Conservation (phyloP, 768 basidiomycete species). For the Suillus alpinus region DNA sequence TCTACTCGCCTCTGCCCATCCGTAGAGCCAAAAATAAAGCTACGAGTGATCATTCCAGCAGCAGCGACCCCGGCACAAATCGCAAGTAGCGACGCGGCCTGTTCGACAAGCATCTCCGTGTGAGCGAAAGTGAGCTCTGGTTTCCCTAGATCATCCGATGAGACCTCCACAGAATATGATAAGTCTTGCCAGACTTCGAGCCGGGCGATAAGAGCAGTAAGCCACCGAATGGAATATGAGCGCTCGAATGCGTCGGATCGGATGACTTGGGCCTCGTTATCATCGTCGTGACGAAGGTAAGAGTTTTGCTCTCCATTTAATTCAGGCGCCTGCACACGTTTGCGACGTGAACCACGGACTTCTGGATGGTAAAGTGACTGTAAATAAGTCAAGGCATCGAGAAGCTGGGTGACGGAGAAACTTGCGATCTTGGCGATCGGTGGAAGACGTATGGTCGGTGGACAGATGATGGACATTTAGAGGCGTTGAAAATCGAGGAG, state of each 20-base stretch:
- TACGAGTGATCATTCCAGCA: conserved; percentile 55
- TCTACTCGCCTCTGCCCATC: conserved; percentile 18
- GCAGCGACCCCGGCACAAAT: conserved; percentile 61
- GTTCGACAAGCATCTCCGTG: conserved; percentile 42
- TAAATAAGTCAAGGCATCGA: conserved; percentile 48
- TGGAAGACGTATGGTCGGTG: conserved; percentile 56
- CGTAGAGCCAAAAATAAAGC: conserved; percentile 42
- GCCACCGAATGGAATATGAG: conserved; percentile 67
- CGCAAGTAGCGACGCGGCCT: conserved; percentile 62
- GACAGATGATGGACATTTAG: conserved; percentile 13
- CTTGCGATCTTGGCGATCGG: conserved; percentile 44
- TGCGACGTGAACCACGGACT: conserved; percentile 57
- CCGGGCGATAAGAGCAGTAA: conserved; percentile 58
- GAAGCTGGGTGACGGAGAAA: conserved; percentile 35
- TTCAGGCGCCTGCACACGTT: conserved; percentile 7
- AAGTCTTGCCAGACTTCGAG: conserved; percentile 18
- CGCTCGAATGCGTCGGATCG: conserved; percentile 69
- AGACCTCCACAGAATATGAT: background rate
- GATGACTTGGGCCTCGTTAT: conserved; percentile 28
- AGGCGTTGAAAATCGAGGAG: background rate
- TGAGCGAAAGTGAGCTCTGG: background rate
- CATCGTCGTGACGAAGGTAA: background rate
- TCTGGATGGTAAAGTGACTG: conserved; percentile 56
- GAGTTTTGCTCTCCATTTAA: background rate
- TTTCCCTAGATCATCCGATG: background rate